These are phyloP conservation scores for Fusarium aywerte DNA, from an alignment of 2,329 filamentous ascomycete genomes.

Conservation along the genomic window DNA sequence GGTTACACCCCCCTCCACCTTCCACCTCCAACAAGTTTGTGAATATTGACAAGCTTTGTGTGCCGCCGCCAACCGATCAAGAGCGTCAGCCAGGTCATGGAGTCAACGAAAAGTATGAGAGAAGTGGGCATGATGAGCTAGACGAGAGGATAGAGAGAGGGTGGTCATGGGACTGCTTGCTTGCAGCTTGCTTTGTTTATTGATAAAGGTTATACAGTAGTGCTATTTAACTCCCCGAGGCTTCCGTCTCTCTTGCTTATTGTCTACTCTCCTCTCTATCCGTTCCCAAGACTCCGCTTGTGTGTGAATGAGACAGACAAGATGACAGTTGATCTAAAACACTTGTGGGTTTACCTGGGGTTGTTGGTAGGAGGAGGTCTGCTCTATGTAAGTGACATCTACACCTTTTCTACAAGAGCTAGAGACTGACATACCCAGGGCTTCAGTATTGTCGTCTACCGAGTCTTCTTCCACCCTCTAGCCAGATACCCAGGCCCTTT, in stretches of 20 bases:
- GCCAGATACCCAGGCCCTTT: conserved; percentile 73
- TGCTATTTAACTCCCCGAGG: conserved; percentile 14
- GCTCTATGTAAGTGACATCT: conserved; percentile 55
- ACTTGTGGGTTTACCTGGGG: conserved; percentile 56
- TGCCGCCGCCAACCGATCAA: conserved; percentile 47
- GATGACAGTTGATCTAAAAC: conserved; percentile 49
- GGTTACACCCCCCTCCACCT: conserved; percentile 19
- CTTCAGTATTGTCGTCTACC: conserved; percentile 61
- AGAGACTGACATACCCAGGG: conserved; percentile 47
- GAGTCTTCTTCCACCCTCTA: conserved; percentile 71
- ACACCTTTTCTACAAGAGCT: neutral
- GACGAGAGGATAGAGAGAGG: conserved; percentile 4
- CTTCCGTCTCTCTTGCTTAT: conserved; percentile 14
- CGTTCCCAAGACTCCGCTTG: conserved; percentile 8
- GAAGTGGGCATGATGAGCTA: conserved; percentile 22
- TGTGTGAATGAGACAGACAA: conserved; percentile 16
- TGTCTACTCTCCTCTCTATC: neutral
- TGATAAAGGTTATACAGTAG: neutral
- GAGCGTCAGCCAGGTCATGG: conserved; percentile 33
- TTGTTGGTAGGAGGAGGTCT: conserved; percentile 50
- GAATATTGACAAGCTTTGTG: conserved; percentile 40
- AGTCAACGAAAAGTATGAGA: conserved; percentile 18
- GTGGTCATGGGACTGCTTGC: conserved; percentile 31
- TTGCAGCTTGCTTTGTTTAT: conserved; percentile 13
- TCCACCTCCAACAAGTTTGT: conserved; percentile 7